Conservation (phyloP, 495 filamentous ascomycete species). For the Hypoxylon lenormandii region DNA sequence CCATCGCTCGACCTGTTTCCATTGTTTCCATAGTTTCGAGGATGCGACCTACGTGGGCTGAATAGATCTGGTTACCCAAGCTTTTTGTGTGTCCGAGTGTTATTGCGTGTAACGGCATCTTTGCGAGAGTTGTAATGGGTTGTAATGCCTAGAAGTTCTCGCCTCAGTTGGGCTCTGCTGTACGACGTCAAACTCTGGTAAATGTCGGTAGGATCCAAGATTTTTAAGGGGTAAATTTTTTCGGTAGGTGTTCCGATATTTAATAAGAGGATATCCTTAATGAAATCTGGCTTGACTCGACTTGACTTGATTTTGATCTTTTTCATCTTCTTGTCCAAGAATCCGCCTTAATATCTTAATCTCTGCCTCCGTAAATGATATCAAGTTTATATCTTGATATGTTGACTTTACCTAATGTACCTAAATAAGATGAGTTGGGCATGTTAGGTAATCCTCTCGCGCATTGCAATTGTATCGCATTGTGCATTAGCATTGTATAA, state of each 20-base stretch:
- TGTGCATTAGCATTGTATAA: too few relatives aligned
- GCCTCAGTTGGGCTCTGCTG: constrained; percentile 25
- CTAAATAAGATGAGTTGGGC: too few relatives aligned
- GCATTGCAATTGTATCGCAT: constrained; percentile 5
- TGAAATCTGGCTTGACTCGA: too few relatives aligned
- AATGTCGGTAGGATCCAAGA: constrained; percentile 5
- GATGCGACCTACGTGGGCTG: constrained; percentile 8
- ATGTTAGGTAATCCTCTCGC: too few relatives aligned
- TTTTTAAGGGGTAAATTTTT: neutral
- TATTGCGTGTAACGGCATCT: constrained; percentile 27
- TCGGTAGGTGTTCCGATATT: neutral
- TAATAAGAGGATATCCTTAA: too few relatives aligned
- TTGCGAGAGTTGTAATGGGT: constrained; percentile 28
- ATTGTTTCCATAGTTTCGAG: constrained; percentile 2
- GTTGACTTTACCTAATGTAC: too few relatives aligned
- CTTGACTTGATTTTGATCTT: too few relatives aligned
- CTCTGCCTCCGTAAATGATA: too few relatives aligned
- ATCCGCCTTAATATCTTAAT: too few relatives aligned
- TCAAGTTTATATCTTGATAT: too few relatives aligned
- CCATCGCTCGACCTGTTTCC: neutral
- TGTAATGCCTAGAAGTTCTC: constrained; percentile 33
- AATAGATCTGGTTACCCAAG: constrained; percentile 13
- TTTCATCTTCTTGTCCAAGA: too few relatives aligned
- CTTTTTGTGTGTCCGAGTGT: constrained; percentile 20
- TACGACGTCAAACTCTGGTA: constrained; percentile 7